Base-by-base conservation (phyloP, 2,329 filamentous ascomycete genomes). In the Phialocephala subalpina region DNA sequence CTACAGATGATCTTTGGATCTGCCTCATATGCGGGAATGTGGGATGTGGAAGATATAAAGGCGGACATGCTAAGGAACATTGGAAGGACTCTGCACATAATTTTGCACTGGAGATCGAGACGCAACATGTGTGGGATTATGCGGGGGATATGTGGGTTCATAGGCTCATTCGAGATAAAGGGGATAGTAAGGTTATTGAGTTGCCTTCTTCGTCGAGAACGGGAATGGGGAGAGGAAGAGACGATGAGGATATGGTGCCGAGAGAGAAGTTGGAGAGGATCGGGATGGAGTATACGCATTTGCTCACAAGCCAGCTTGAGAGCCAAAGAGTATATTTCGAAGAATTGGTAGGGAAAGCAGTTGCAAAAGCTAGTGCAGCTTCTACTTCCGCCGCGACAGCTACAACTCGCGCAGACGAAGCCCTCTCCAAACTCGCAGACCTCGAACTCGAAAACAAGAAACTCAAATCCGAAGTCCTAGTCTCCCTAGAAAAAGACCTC, bases 111-210 rank as follows among this genome's bases (percentile, higher is more conserved):
- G 96, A 99, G 77, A 87, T 98, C 42, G 89, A 91, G 68, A 97
- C 94, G 0, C 95, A 99, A 77, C 91, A 97, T 73, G 94, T 99
- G 1, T 99, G 96, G 96, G 96, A 99, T 79, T 99, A 99, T 70
- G 93, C 92, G 0, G 94, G 93, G 4, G 96, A 99, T 76, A 92
- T 91, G 75, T 99, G 97, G 84, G 96, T 98, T 58, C 96, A 99
- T 79, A 90, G 96, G 11, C 87, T 98, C 60, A 97, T 99, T 63
- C 92, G 97, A 70, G 93, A 94, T 75, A 97, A 97, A 81, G 90
- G 93, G 11, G 94, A 97, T 77, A 93, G 93, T 27, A 97, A 97
- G 78, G 85, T 97, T 2, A 92, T 97, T 20, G 95, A 98, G 78
- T 84, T 97, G n/a, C 93, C 94, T 0, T 29, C 78, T 59, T 79